Evolutionary conservation across 768 basidiomycete genomes (phyloP).

Genomic region (Gloeophyllum trabeum): DNA sequence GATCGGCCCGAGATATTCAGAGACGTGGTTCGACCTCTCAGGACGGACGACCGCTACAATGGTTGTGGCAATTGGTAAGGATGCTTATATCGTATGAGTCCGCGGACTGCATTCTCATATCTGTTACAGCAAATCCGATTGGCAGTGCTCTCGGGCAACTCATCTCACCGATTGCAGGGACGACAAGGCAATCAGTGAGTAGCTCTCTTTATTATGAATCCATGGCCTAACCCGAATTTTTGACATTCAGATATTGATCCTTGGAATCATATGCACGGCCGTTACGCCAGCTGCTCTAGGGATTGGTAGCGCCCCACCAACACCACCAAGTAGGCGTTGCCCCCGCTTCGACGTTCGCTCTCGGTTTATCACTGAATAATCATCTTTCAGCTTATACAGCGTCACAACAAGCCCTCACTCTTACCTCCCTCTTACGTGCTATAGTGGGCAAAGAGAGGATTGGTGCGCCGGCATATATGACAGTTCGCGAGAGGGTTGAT

Average conservation of each 20-base stretch:
- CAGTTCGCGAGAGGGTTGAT: constrained; percentile 54
- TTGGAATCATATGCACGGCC: constrained; percentile 62
- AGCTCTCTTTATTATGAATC: neutral
- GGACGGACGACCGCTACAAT: constrained; percentile 72
- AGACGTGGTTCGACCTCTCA: constrained; percentile 71
- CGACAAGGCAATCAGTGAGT: constrained; percentile 43
- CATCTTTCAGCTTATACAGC: constrained; percentile 46
- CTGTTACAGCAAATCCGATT: constrained; percentile 9
- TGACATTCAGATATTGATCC: constrained; percentile 51
- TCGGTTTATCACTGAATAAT: too few relatives aligned
- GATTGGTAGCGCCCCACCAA: constrained; percentile 52
- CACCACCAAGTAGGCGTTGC: constrained; percentile 61
- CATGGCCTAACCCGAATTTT: neutral
- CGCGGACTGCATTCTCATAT: too few relatives aligned
- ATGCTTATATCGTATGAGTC: too few relatives aligned
- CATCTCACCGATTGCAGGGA: constrained; percentile 43
- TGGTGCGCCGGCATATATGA: constrained; percentile 43
- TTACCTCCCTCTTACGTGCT: constrained; percentile 42
- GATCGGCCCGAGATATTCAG: constrained; percentile 70
- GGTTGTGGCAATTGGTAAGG: constrained; percentile 34
- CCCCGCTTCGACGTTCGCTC: neutral
- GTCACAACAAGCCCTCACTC: constrained; percentile 38
- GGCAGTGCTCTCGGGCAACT: constrained; percentile 8
- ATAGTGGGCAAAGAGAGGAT: constrained; percentile 28
- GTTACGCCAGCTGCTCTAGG: constrained; percentile 47